phyloP scores from a whole-genome alignment of 352 stramenopile genomes.

The Achlya hypogyna region DNA sequence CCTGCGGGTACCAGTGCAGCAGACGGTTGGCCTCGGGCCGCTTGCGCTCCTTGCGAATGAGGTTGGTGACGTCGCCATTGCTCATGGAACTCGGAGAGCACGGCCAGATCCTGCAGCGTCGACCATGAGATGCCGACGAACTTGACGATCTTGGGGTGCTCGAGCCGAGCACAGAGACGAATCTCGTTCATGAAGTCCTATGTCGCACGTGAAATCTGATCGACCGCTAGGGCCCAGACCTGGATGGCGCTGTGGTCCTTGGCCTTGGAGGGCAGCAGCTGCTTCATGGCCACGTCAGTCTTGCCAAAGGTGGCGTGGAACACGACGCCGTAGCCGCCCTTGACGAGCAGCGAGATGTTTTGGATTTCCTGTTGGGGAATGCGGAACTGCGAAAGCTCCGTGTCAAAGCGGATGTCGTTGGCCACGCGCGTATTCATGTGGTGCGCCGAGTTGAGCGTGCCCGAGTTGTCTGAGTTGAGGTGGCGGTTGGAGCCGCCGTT shows the following conservation, averaged over 20 bases:
- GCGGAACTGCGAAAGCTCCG: constrained; percentile 35
- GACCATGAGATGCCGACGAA: constrained; percentile 70
- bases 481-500: not conserved
- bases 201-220: constrained; percentile 37
- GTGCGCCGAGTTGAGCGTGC: constrained; percentile 14
- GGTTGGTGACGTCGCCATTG: constrained; percentile 42
- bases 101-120: constrained; percentile 46
- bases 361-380: constrained; percentile 44
- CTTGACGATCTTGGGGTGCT: constrained; percentile 66
- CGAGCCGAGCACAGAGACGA: constrained; percentile 43
- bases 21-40: constrained; percentile 2
- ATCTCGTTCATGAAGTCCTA: constrained; percentile 55
- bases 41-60: constrained; percentile 29
- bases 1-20: constrained; percentile 22
- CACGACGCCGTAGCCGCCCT: constrained; percentile 59
- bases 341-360: constrained; percentile 46
- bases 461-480: not conserved
- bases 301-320: constrained; percentile 60
- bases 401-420: constrained; percentile 44
- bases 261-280: constrained; percentile 42
- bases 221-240: not conserved
- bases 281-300: constrained; percentile 59
- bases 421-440: not conserved
- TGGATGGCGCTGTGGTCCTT: constrained; percentile 30
- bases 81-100: constrained; percentile 64